A percentile compares a stretch with the other conserved stretches of the same genome.
phyloP scores from a whole-genome alignment of 108 stramenopile species.

The Conticribra guillardii region DNA sequence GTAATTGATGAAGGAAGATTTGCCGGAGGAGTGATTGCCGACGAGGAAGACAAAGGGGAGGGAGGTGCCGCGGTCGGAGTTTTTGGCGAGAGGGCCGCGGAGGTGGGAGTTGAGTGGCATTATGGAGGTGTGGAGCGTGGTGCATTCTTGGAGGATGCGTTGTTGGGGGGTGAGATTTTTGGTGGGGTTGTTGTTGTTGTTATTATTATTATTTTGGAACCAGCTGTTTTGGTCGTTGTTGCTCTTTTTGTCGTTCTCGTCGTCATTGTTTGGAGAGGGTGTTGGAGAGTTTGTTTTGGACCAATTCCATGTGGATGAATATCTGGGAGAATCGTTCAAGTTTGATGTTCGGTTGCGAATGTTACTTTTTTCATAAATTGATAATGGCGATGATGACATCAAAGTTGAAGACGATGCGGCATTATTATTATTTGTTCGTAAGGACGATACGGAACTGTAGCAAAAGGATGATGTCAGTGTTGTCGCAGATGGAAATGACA shows the following conservation, averaged over 20 bases:
- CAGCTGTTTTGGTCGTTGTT: slow-evolving; percentile 1
- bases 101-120: slow-evolving; percentile 71
- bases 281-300: slow-evolving; percentile 23
- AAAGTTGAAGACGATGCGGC: neutral
- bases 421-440: too few relatives aligned
- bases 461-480: too few relatives aligned
- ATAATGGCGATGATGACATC: neutral
- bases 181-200: slow-evolving; percentile 15
- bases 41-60: slow-evolving; percentile 97
- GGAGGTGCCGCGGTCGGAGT: slow-evolving; percentile 68
- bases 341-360: too few relatives aligned
- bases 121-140: slow-evolving; percentile 58
- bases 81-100: slow-evolving; percentile 61
- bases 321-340: slow-evolving; percentile 1
- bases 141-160: slow-evolving; percentile 49
- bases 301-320: slow-evolving; percentile 50
- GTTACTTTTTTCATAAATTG: neutral
- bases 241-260: slow-evolving; percentile 1
- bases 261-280: neutral
- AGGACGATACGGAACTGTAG: too few relatives aligned
- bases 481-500: too few relatives aligned
- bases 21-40: slow-evolving; percentile 96
- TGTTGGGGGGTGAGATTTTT: slow-evolving; percentile 22
- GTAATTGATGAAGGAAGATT: slow-evolving; percentile 97
- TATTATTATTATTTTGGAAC: neutral